Evolutionary conservation across 305 asterid genomes (phyloP), one percentile per base, ranked within the genome.

Genomic region (Fraxinus nigra): DNA sequence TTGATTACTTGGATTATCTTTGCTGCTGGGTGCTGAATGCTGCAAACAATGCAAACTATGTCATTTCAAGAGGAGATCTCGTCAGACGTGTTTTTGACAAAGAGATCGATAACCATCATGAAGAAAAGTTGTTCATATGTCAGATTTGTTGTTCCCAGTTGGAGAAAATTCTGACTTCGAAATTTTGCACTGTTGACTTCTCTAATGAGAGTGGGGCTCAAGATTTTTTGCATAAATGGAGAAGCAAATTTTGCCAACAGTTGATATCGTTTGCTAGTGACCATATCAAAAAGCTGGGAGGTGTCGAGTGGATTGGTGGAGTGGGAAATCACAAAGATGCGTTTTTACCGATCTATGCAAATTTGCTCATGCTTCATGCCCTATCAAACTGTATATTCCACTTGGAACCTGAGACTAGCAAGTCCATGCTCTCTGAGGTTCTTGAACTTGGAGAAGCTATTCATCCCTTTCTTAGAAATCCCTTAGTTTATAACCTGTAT

Each of bases 81-180:
- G 94, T 96, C 32, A 93, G 97, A 43, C 91, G 93, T 1, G 98
- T 96, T 80, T 96, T 96, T 61, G 99, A 96, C 92, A 96, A 94
- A 89, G 99, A 96, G 91, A 93, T 94, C 4, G 99, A 96, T 81
- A 96, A 96, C 87, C 93, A 96, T 85, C 98, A 96, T 32, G 99
- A 94, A 86, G 99, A 96, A 72, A 94, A 92, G 88, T 89, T 96
- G 77, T 70, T 94, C 51, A 84, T 96, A 56, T 92, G 95, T 80
- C 98, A 94, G 90, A 85, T 96, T 43, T 93, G 97, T 80, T 94
- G 99, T 84, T 91, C 84, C 76, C 97, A 92, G 80, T 75, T 96
- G 87, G 97, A 93, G 86, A 88, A 80, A 37, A 80, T 93, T 79
- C 82, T 90, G 22, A 81, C 86, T 37, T 81, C 94, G 40, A 86